phyloP scores from a whole-genome alignment of 2,329 filamentous ascomycete species.

The Orbilia blumenaviensis region DNA sequence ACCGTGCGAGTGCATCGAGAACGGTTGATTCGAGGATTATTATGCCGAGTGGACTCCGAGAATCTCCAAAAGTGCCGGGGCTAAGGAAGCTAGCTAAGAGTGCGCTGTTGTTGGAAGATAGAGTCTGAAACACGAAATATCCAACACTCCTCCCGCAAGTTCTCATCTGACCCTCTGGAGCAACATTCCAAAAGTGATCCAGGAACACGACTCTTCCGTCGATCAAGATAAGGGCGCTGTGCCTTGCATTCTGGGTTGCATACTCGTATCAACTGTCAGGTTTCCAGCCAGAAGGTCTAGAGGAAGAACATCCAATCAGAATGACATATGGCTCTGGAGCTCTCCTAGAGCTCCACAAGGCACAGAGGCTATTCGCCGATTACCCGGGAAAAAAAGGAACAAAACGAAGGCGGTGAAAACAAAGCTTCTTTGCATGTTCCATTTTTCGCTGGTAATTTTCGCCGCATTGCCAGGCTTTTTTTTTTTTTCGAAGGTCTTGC shows the following conservation, averaged over 20 bases:
- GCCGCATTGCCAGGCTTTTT: neutral
- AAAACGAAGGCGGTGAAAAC: neutral
- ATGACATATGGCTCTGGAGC: constrained; percentile 1
- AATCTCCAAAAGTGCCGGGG: constrained; percentile 2
- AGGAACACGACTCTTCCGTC: constrained; percentile 21
- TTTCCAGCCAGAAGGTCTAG: neutral
- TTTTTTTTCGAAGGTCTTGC: neutral
- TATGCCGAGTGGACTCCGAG: constrained; percentile 1
- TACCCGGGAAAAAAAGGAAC: constrained; percentile 13
- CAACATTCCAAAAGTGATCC: constrained; percentile 2
- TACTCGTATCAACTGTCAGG: neutral
- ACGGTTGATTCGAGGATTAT: constrained; percentile 13
- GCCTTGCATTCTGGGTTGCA: constrained; percentile 27
- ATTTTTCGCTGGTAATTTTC: constrained; percentile 8
- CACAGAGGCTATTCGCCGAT: constrained; percentile 31
- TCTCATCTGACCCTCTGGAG: constrained; percentile 20
- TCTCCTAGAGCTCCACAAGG: constrained; percentile 21
- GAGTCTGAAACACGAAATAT: constrained; percentile 6
- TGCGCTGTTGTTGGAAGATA: neutral
- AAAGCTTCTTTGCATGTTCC: constrained; percentile 41
- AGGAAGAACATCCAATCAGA: constrained; percentile 22
- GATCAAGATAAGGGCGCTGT: constrained; percentile 33
- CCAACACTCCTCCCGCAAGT: neutral
- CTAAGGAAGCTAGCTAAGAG: constrained; percentile 4
- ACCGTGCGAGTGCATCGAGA: neutral